Conservation (phyloP, 305 asterid species). For the Plantago rigida region DNA sequence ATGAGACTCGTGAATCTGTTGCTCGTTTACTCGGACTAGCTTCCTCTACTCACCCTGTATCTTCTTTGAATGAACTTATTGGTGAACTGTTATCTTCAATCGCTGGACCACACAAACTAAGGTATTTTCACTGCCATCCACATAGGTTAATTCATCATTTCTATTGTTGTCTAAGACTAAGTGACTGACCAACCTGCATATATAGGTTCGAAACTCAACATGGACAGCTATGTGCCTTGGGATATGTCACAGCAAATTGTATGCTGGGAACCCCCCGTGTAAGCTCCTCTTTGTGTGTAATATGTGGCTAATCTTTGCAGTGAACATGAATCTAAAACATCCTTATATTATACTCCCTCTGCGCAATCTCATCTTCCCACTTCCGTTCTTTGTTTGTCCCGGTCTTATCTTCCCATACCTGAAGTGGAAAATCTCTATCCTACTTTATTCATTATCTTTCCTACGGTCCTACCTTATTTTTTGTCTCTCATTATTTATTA, state of each 20-base stretch:
- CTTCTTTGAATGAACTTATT: conserved; percentile 59
- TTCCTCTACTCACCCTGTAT: conserved; percentile 56
- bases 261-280: conserved; percentile 59
- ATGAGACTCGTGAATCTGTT: conserved; percentile 80
- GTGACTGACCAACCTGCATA: conserved; percentile 18
- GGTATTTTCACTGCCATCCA: conserved; percentile 39
- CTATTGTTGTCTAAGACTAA: conserved; percentile 17
- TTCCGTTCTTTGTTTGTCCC: neutral
- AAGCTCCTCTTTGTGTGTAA: conserved; percentile 32
- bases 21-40: conserved; percentile 93
- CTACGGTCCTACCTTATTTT: no score
- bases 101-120: conserved; percentile 54
- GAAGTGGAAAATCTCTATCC: no score
- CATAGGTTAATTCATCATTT: conserved; percentile 17
- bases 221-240: conserved; percentile 72
- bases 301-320: neutral
- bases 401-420: neutral
- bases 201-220: conserved; percentile 82
- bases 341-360: neutral
- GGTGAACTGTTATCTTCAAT: conserved; percentile 55
- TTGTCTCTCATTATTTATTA: no score
- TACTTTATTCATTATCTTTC: no score
- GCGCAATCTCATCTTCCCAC: no score
- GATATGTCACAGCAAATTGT: conserved; percentile 86
- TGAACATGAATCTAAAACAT: neutral